Conservation (phyloP, 805 yeast genomes). For the Candida sphagnicola region DNA sequence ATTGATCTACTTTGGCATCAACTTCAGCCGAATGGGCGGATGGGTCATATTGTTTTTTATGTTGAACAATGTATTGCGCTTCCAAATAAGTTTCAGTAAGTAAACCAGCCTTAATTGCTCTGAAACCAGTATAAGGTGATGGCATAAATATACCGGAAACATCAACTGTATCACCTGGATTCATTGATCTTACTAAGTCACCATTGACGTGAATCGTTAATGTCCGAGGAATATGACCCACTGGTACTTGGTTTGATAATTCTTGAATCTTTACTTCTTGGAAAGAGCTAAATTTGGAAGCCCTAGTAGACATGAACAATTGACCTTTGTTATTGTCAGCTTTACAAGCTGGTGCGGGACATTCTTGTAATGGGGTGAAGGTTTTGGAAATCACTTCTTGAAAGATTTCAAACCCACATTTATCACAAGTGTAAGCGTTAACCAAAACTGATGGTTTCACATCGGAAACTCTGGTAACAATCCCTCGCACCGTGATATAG, state of each 20-base stretch:
- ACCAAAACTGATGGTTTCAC: conserved; percentile 91
- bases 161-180: conserved; percentile 95
- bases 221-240: conserved; percentile 94
- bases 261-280: conserved; percentile 96
- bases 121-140: conserved; percentile 91
- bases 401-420: conserved; percentile 94
- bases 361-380: conserved; percentile 83
- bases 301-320: conserved; percentile 88
- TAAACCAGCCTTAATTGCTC: conserved; percentile 88
- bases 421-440: conserved; percentile 95
- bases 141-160: conserved; percentile 92
- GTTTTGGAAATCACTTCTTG: conserved; percentile 86
- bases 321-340: conserved; percentile 83
- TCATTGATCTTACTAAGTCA: conserved; percentile 75
- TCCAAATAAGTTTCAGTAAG: conserved; percentile 91
- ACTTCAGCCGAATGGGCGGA: conserved; percentile 55
- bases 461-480: conserved; percentile 92
- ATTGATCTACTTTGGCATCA: conserved; percentile 49
- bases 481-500: conserved; percentile 87
- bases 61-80: conserved; percentile 81
- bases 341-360: conserved; percentile 77
- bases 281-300: conserved; percentile 91
- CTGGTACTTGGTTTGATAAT: conserved; percentile 93
- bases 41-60: conserved; percentile 79
- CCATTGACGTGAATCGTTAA: conserved; percentile 89